Percentiles rank a stretch among this genome's conserved stretches.
Conservation (phyloP, 1,284 basidiomycete genomes). For the Phaffia rhodozyma region DNA sequence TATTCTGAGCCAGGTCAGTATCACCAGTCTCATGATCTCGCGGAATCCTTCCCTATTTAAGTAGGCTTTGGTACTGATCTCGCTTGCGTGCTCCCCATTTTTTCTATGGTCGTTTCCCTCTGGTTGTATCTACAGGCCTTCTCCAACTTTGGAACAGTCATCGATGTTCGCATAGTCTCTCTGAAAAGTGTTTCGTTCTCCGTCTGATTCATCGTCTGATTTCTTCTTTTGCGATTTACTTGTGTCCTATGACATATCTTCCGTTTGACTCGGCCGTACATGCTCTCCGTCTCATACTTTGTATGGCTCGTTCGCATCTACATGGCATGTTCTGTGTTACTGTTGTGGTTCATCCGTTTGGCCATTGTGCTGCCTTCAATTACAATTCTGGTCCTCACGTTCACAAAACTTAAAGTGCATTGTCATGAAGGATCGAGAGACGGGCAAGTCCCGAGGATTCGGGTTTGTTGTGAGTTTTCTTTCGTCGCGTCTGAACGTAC, state of each 20-base stretch:
- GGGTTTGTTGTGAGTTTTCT: conserved; percentile 58
- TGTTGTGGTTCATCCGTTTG: no score
- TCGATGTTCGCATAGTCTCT: conserved; percentile 55
- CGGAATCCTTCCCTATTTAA: conserved; percentile 23
- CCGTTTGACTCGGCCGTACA: background rate
- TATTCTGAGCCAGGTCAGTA: conserved; percentile 57
- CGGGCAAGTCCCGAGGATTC: conserved; percentile 89
- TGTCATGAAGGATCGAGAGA: conserved; percentile 96
- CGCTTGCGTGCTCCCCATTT: conserved; percentile 27
- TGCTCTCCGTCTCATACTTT: conserved; percentile 18
- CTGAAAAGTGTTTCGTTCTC: background rate
- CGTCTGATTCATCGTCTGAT: conserved; percentile 3
- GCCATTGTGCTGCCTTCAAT: no score
- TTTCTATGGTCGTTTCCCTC: conserved; percentile 33
- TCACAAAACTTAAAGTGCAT: conserved; percentile 51
- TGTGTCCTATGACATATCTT: background rate
- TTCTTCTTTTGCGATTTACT: background rate
- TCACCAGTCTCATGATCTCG: conserved; percentile 7
- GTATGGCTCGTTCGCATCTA: conserved; percentile 4
- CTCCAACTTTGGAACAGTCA: conserved; percentile 50
- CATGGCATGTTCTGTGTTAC: background rate
- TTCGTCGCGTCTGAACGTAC: background rate
- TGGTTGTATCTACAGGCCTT: conserved; percentile 54
- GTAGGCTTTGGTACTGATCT: conserved; percentile 31
- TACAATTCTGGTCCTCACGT: background rate